Base-by-base conservation (phyloP, 805 yeast species). In the Debaryomyces hansenii region DNA sequence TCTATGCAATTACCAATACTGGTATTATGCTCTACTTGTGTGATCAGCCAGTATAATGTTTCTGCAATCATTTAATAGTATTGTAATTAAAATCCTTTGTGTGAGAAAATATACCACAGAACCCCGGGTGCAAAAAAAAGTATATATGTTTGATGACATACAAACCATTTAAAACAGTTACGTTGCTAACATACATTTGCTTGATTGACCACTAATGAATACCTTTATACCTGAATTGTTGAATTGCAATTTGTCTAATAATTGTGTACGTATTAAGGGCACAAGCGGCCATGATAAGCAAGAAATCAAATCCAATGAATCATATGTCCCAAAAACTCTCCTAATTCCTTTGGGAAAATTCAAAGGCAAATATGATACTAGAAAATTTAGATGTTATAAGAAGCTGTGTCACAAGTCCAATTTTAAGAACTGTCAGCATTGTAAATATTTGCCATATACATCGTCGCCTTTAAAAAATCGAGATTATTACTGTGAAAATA, bases 301-400 rank as follows among this genome's bases (percentile, higher is more conserved):
- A 24, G 27, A 24, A 4, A 24, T 9, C 27, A 24, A 24, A 24
- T 24, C 2, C 27, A 24, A 24, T 6, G 20, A 15, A 39, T 34
- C n/a, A 27, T 27, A 12, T 27, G 12, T 28, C n/a, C 33, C 42
- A 14, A 39, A 39, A 24, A 24, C 27, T 6, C 27, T 9, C 27
- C n/a, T 42, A 18, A 45, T 50, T 40, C 42, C 32, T 46, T 29
- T 37, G 29, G 66, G 66, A 2, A 51, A 50, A 44, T 60, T 57
- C 47, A 54, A 51, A 37, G 65, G 65, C 4, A 24, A 28, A 32
- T 41, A 29, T 12, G 65, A 61, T 40, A 52, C 58, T 9, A 46
- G 67, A 35, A 44, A 54, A 1, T 40, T 46, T 14, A 50, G 55
- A 7, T 62, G 67, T 43, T 44, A 44, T 37, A 52, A 41, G 21